These are phyloP conservation scores for Tricholoma matsutake DNA, from an alignment of 768 basidiomycete species.

Conservation along the genomic window DNA sequence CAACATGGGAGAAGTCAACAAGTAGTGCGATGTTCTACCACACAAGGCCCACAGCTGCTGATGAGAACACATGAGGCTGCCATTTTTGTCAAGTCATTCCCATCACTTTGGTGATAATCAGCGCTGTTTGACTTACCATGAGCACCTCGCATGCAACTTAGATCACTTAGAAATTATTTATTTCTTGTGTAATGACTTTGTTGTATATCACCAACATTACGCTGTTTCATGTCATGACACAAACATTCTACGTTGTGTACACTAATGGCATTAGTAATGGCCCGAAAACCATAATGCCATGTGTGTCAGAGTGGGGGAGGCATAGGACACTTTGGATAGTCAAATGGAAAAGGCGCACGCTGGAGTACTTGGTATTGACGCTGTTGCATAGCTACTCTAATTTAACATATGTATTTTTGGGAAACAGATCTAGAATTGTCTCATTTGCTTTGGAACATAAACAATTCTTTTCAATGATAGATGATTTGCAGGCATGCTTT, in stretches of 20 bases:
- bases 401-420: slow-evolving; percentile 2
- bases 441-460: background rate
- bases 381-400: slow-evolving; percentile 24
- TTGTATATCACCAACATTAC: too few species aligned
- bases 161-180: background rate
- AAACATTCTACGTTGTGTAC: too few species aligned
- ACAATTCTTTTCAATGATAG: background rate
- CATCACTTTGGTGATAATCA: background rate
- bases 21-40: background rate
- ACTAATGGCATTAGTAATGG: too few species aligned
- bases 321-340: too few species aligned
- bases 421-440: background rate
- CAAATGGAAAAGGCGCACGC: slow-evolving; percentile 61
- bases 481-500: slow-evolving; percentile 7
- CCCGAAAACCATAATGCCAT: too few species aligned
- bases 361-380: slow-evolving; percentile 60
- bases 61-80: background rate
- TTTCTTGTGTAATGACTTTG: background rate
- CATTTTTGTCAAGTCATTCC: background rate
- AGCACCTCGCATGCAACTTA: background rate
- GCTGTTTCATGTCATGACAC: too few species aligned
- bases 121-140: background rate
- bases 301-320: too few species aligned
- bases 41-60: background rate
- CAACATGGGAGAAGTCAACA: background rate